Conservation (phyloP, 441 rosid genomes). For the Euphorbia celastroides region DNA sequence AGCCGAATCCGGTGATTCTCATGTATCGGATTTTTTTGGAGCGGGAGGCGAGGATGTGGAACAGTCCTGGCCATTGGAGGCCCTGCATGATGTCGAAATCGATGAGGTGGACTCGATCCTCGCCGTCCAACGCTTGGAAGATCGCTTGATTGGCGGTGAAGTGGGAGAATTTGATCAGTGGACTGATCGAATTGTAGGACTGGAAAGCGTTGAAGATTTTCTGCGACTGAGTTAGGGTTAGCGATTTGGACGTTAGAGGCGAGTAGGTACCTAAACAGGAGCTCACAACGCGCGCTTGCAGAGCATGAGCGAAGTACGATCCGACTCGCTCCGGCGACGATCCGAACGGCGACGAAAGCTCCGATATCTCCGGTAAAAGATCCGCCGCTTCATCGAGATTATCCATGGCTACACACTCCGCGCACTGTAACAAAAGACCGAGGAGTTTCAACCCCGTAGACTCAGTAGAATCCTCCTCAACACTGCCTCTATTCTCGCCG, state of each 20-base stretch:
- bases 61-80: conserved; percentile 92
- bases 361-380: conserved; percentile 65
- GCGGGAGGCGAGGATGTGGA: conserved; percentile 87
- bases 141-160: conserved; percentile 95
- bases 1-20: conserved; percentile 80
- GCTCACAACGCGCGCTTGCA: conserved; percentile 81
- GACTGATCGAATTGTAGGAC: conserved; percentile 68
- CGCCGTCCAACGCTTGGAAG: conserved; percentile 70
- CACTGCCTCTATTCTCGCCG: conserved; percentile 19
- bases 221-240: conserved; percentile 52
- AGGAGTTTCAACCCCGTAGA: conserved; percentile 54
- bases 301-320: conserved; percentile 77
- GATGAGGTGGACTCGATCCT: conserved; percentile 77
- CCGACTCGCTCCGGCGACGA: conserved; percentile 85
- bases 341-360: conserved; percentile 71
- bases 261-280: conserved; percentile 50
- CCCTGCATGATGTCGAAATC: conserved; percentile 95
- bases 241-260: conserved; percentile 37
- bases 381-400: conserved; percentile 60
- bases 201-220: conserved; percentile 73
- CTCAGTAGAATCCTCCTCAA: conserved; percentile 30
- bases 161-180: conserved; percentile 75
- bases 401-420: conserved; percentile 74
- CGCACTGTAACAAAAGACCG: conserved; percentile 74
- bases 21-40: conserved; percentile 63